Evolutionary conservation across 2,329 filamentous ascomycete species (phyloP), one percentile per base, ranked within the genome.

Genomic region (Ophiostoma populinum): DNA sequence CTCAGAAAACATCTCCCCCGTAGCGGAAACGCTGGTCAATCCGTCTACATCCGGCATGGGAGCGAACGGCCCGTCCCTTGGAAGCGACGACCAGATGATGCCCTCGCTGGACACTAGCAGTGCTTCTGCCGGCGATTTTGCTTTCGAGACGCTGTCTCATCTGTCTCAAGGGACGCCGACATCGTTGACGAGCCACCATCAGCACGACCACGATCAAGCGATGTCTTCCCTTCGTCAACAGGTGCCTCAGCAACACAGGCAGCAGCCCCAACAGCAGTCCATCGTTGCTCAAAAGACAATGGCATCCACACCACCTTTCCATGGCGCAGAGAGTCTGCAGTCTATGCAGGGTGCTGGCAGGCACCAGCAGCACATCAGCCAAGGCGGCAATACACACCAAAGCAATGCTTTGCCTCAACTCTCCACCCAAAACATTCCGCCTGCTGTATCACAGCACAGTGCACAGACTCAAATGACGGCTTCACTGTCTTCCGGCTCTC

Each of bases 401-500:
- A 45, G 34, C 6, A 39, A 41, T 21, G 6, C 31, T 6, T 37
- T 46, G 7, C 36, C 34, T 6, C 39, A 42, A 15, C 29, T 42
- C n/a, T 26, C 42, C 13, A 30, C 32, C 6, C 48, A 47, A 7
- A 33, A 27, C 19, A 39, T 43, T 13, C 42, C 46, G 7, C 42
- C 43, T 10, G 45, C 40, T 11, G 33, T 37, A 2, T 35, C 43
- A 7, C 49, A 46, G 32, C 20, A 39, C 5, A 32, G 24, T 8
- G 35, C 34, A 3, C 40, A 46, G 28, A 30, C 45, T 7, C 47
- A 51, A 28, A 34, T 43, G 15, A 21, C 32, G 15, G 45, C 35
- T 4, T 31, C 37, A 3, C 8, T 44, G 16, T 21, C 24, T 1
- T 27, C 43, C 9, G 32, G 35, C 16, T 38, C 45, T 17, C 31